Percentiles rank a stretch among this genome's conserved stretches.
Conservation (phyloP, 768 basidiomycete species). For the Hypsizygus marmoreus region DNA sequence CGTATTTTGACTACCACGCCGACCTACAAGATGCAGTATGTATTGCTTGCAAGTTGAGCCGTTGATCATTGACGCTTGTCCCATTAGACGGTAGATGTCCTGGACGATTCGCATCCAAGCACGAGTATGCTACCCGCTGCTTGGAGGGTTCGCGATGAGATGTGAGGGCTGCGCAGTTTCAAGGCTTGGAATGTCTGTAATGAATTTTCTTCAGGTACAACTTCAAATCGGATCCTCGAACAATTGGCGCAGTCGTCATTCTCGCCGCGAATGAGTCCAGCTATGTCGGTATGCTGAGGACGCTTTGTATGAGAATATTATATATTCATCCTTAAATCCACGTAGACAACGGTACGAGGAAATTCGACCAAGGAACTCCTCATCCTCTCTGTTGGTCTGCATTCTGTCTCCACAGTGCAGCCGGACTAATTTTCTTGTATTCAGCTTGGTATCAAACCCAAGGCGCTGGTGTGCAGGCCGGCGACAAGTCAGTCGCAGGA, state of each 20-base stretch:
- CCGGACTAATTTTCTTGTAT: slow-evolving; percentile 1
- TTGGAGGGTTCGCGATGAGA: slow-evolving; percentile 62
- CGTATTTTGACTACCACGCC: slow-evolving; percentile 75
- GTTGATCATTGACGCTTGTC: slow-evolving; percentile 21
- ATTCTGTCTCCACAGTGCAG: not conserved
- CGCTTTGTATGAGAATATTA: not conserved
- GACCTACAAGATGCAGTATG: slow-evolving; percentile 64
- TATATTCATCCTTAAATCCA: not conserved
- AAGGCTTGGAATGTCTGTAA: not conserved
- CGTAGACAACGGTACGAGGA: slow-evolving; percentile 47
- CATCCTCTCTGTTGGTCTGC: slow-evolving; percentile 77
- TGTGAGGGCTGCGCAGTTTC: slow-evolving; percentile 38
- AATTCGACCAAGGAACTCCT: slow-evolving; percentile 67
- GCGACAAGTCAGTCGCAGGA: slow-evolving; percentile 46
- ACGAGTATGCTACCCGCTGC: slow-evolving; percentile 51
- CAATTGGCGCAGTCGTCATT: slow-evolving; percentile 60
- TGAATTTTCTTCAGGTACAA: slow-evolving; percentile 51
- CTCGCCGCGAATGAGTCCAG: slow-evolving; percentile 67
- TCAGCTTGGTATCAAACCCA: slow-evolving; percentile 84
- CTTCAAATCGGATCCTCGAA: slow-evolving; percentile 71
- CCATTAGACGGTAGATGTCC: slow-evolving; percentile 57
- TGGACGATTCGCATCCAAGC: slow-evolving; percentile 62
- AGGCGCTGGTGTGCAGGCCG: slow-evolving; percentile 61
- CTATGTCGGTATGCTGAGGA: slow-evolving; percentile 48
- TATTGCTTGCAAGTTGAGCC: slow-evolving; percentile 4